phyloP scores from a whole-genome alignment of 345 rosid genomes.

The Bruguiera gymnorhiza region DNA sequence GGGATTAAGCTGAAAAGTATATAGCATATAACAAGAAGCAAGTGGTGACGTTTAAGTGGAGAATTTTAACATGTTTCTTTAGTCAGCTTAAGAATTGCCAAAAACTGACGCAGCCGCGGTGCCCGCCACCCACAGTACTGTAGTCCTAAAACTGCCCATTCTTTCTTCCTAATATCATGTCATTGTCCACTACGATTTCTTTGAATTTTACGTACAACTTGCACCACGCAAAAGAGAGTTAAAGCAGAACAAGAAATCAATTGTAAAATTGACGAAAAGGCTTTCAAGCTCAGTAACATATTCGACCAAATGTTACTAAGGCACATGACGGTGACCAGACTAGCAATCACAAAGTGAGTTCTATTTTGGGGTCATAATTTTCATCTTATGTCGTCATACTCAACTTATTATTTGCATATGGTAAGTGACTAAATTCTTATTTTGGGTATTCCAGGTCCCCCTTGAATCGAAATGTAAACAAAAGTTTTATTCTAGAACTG shows the following conservation, averaged over 20 bases:
- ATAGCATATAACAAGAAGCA: neutral
- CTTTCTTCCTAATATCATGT: neutral
- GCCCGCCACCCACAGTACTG: neutral
- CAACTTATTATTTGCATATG: neutral
- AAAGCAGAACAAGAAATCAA: slow-evolving; percentile 4
- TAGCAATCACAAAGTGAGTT: neutral
- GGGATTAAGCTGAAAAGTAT: neutral
- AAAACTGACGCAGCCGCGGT: neutral
- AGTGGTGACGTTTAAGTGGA: slow-evolving; percentile 4
- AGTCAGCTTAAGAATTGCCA: neutral
- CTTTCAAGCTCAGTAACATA: slow-evolving; percentile 24
- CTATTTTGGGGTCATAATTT: neutral
- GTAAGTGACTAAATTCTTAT: neutral
- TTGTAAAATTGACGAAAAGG: slow-evolving; percentile 21
- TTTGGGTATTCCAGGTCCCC: neutral
- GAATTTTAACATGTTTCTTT: neutral
- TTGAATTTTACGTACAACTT: neutral
- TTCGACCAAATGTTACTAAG: slow-evolving; percentile 8
- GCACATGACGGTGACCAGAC: slow-evolving; percentile 6
- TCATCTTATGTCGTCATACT: neutral
- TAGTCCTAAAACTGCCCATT: too few relatives aligned
- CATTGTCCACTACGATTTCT: neutral
- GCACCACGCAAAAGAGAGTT: neutral
- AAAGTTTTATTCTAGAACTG: slow-evolving; percentile 1
- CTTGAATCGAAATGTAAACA: neutral